phyloP scores from a whole-genome alignment of 108 stramenopile genomes.

The Skeletonema grethae region DNA sequence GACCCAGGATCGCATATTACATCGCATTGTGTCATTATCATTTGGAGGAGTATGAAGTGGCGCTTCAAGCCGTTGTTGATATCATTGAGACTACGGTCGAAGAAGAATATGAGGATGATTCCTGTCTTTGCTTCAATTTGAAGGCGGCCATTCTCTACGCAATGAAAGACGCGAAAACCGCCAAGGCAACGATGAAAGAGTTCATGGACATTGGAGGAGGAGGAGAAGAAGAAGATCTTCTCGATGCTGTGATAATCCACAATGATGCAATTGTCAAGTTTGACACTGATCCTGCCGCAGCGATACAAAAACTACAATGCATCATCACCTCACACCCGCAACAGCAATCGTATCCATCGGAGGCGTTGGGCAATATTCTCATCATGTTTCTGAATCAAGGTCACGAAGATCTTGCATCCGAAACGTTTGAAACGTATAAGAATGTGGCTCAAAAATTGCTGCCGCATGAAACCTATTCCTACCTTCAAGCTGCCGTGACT shows the following conservation, averaged over 20 bases:
- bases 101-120: conserved; percentile 44
- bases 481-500: conserved; percentile 82
- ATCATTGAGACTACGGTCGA: conserved; percentile 65
- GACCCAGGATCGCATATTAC: conserved; percentile 81
- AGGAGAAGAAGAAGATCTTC: conserved; percentile 63
- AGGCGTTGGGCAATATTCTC: conserved; percentile 86
- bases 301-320: conserved; percentile 76
- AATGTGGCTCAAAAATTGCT: conserved; percentile 75
- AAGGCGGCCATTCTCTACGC: conserved; percentile 82
- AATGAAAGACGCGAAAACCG: conserved; percentile 55
- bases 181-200: conserved; percentile 70
- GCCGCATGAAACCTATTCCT: conserved; percentile 71
- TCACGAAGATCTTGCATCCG: conserved; percentile 77
- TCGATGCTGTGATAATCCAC: conserved; percentile 88
- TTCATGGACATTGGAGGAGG: conserved; percentile 62
- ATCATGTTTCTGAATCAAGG: conserved; percentile 75
- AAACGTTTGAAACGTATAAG: conserved; percentile 74
- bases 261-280: conserved; percentile 79
- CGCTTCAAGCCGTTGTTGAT: conserved; percentile 62
- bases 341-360: conserved; percentile 60
- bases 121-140: conserved; percentile 75
- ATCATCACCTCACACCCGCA: conserved; percentile 70
- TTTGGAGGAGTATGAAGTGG: conserved; percentile 63
- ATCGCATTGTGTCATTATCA: conserved; percentile 85
- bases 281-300: conserved; percentile 62